Evolutionary conservation across 2,329 filamentous ascomycete genomes (phyloP).

Genomic region (Sclerotinia spermophila): DNA sequence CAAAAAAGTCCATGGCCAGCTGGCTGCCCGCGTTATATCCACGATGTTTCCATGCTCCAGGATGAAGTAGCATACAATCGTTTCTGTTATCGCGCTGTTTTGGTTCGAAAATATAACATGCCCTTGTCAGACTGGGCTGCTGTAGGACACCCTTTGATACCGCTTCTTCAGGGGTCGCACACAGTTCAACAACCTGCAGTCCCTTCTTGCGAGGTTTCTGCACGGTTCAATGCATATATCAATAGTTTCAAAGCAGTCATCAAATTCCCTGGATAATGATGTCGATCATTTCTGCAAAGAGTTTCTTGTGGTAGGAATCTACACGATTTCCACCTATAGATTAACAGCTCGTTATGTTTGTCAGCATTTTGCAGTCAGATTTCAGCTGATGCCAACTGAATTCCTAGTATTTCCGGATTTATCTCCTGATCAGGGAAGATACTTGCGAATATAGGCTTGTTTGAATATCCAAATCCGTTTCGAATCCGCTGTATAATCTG

Average conservation of each 20-base stretch:
- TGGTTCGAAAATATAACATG: neutral
- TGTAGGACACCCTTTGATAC: neutral
- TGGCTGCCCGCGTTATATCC: neutral
- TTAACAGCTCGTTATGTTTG: neutral
- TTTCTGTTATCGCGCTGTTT: too few species aligned
- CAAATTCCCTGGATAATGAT: conserved; percentile 12
- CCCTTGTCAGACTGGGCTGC: neutral
- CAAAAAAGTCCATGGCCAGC: neutral
- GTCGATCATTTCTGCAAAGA: conserved; percentile 15
- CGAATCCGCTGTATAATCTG: too few species aligned
- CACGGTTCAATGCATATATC: conserved; percentile 52
- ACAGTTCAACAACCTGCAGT: neutral
- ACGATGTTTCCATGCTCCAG: neutral
- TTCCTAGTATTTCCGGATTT: neutral
- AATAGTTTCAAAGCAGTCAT: conserved; percentile 21
- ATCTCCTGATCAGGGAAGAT: neutral
- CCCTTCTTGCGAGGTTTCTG: neutral
- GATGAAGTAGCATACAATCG: neutral
- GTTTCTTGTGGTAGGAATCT: too few species aligned
- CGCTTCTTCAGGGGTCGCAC: neutral
- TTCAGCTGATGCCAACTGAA: conserved; percentile 26
- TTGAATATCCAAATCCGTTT: too few species aligned
- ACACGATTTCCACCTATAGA: neutral
- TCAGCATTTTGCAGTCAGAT: conserved; percentile 25
- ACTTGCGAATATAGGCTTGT: too few species aligned